Percentiles rank a stretch among this genome's conserved stretches.
phyloP scores from a whole-genome alignment of 805 yeast species.

The Zygosaccharomyces rouxii region DNA sequence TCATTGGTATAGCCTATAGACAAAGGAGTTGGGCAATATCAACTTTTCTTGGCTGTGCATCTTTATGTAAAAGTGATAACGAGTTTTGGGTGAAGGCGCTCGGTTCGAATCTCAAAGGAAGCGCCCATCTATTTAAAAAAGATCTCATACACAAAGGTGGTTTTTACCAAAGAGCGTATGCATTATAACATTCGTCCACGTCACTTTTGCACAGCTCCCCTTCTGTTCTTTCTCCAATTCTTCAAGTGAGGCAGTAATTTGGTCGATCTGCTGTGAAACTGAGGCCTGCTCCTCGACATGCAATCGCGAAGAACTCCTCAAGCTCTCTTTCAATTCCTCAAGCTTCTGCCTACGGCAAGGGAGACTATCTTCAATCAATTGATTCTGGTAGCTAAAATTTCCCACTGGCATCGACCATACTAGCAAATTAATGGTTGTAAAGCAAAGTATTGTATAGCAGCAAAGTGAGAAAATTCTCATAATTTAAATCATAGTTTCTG shows the following conservation, averaged over 20 bases:
- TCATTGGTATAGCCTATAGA: not conserved
- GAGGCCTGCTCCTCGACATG: constrained; percentile 6
- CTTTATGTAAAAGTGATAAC: not conserved
- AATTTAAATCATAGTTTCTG: not conserved
- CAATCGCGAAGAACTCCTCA: constrained; percentile 6
- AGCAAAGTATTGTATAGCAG: constrained; percentile 5
- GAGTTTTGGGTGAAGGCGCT: not conserved
- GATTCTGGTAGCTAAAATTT: not conserved
- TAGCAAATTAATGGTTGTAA: not conserved
- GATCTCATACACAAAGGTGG: constrained; percentile 25
- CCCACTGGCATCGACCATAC: constrained; percentile 1
- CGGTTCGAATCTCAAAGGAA: constrained; percentile 1
- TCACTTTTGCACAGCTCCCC: constrained; percentile 43
- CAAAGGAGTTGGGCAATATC: too few species aligned
- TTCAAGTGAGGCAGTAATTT: constrained; percentile 2
- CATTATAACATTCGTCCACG: constrained; percentile 50
- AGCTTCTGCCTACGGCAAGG: not conserved
- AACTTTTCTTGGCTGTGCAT: not conserved
- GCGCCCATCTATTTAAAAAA: not conserved
- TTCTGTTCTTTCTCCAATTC: not conserved
- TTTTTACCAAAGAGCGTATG: constrained; percentile 48
- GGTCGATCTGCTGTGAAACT: constrained; percentile 9
- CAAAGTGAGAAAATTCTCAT: not conserved
- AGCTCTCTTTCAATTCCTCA: constrained; percentile 1
- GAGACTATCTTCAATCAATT: not conserved